A percentile compares a stretch with the other conserved stretches of the same genome.
Conservation (phyloP, 2,329 filamentous ascomycete species). For the Diaporthe sp. region DNA sequence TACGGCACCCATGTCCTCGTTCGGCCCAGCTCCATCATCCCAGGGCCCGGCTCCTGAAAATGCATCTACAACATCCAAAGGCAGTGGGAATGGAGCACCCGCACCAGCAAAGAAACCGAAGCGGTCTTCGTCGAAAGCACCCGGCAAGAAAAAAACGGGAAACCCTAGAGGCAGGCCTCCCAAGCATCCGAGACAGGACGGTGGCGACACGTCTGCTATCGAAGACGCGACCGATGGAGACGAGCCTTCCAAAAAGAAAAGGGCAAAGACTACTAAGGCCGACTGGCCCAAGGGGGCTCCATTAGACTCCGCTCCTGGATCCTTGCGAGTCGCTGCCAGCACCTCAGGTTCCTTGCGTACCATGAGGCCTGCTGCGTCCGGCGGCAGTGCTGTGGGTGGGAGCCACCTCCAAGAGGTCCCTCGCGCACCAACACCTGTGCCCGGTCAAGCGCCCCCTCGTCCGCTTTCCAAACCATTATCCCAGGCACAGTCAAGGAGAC, state of each 20-base stretch:
- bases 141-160: slow-evolving; percentile 64
- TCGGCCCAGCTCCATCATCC: slow-evolving; percentile 44
- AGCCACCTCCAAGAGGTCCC: slow-evolving; percentile 79
- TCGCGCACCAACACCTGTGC: slow-evolving; percentile 83
- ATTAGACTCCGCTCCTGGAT: slow-evolving; percentile 82
- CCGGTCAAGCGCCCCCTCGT: slow-evolving; percentile 57
- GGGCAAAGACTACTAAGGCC: slow-evolving; percentile 84
- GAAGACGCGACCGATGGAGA: slow-evolving; percentile 76
- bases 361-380: slow-evolving; percentile 77
- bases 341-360: slow-evolving; percentile 89
- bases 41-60: slow-evolving; percentile 42
- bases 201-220: slow-evolving; percentile 80
- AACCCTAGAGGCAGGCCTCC: slow-evolving; percentile 69
- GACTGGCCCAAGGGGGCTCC: slow-evolving; percentile 67
- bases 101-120: slow-evolving; percentile 57
- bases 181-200: slow-evolving; percentile 63
- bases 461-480: slow-evolving; percentile 48
- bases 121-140: slow-evolving; percentile 72
- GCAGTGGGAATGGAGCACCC: slow-evolving; percentile 47
- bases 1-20: slow-evolving; percentile 38
- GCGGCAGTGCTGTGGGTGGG: slow-evolving; percentile 54
- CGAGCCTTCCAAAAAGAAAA: slow-evolving; percentile 74
- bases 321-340: slow-evolving; percentile 89
- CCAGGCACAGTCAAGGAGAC: slow-evolving; percentile 66
- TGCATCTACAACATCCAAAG: slow-evolving; percentile 43